Conservation (phyloP, 306 rosid species). For the Carpinus viminea region DNA sequence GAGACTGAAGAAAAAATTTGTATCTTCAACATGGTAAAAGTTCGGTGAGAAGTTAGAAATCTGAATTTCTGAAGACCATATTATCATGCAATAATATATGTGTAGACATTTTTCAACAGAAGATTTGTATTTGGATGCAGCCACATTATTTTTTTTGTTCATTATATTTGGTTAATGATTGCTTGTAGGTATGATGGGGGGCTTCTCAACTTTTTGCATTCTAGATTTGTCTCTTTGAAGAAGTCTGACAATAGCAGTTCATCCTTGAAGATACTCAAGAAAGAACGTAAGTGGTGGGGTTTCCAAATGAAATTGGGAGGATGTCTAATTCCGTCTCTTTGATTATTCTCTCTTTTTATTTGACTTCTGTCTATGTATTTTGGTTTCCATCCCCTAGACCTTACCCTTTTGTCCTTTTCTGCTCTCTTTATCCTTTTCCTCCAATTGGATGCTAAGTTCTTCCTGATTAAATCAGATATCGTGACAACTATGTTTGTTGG, state of each 20-base stretch:
- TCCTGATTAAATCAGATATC: slow-evolving; percentile 56
- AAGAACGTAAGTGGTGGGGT: slow-evolving; percentile 56
- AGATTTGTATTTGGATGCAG: slow-evolving; percentile 23
- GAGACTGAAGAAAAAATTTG: not conserved
- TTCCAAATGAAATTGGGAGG: slow-evolving; percentile 8
- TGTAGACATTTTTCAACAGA: not conserved
- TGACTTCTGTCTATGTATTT: not conserved
- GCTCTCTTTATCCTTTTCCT: not conserved
- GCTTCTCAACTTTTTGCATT: slow-evolving; percentile 63
- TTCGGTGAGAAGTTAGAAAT: not conserved
- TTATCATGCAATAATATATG: not conserved
- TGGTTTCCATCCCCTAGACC: not conserved
- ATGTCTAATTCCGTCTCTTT: slow-evolving; percentile 7
- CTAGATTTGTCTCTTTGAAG: slow-evolving; percentile 54
- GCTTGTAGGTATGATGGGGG: slow-evolving; percentile 91
- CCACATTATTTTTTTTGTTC: slow-evolving; percentile 8
- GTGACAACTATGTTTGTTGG: slow-evolving; percentile 89
- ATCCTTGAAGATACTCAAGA: slow-evolving; percentile 58
- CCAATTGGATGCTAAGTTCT: slow-evolving; percentile 25
- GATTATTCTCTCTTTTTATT: not conserved
- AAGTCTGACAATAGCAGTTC: slow-evolving; percentile 37
- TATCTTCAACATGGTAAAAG: not conserved
- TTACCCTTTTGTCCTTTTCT: not conserved
- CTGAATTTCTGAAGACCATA: not conserved
- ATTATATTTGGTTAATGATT: slow-evolving; percentile 31